These are phyloP conservation scores for Kodamaea fukazawae DNA, from an alignment of 805 yeast species.

Conservation along the genomic window DNA sequence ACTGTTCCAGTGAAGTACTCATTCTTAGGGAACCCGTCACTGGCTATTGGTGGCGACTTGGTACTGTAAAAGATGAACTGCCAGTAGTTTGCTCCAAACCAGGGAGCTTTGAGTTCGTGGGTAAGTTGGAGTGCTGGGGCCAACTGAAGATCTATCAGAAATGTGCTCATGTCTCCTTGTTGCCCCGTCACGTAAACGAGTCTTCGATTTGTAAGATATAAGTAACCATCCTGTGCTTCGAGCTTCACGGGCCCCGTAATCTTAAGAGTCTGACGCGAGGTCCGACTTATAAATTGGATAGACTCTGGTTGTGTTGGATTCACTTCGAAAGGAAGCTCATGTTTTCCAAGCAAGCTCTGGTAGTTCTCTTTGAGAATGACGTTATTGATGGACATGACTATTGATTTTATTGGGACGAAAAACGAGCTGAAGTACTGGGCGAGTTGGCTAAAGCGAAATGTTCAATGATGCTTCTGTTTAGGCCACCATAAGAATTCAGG, in stretches of 20 bases:
- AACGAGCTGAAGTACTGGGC: neutral
- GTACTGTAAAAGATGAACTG: conserved; percentile 39
- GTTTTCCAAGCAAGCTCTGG: conserved; percentile 6
- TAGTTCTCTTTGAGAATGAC: conserved; percentile 18
- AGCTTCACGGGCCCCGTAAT: conserved; percentile 23
- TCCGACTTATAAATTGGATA: conserved; percentile 13
- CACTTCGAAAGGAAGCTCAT: conserved; percentile 18
- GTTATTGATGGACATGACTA: conserved; percentile 29
- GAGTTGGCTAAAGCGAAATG: conserved; percentile 1
- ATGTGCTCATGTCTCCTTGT: conserved; percentile 43
- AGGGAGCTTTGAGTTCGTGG: conserved; percentile 45
- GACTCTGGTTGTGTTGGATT: conserved; percentile 19
- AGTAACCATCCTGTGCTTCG: conserved; percentile 35
- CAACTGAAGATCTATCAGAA: conserved; percentile 32
- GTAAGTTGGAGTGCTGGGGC: conserved; percentile 32
- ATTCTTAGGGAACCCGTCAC: conserved; percentile 40
- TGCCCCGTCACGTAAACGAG: conserved; percentile 37
- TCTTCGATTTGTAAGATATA: conserved; percentile 43
- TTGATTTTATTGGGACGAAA: neutral
- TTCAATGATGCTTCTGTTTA: too few relatives aligned
- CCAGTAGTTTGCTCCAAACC: conserved; percentile 56
- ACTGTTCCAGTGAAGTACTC: conserved; percentile 38
- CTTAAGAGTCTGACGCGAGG: conserved; percentile 29
- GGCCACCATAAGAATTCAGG: too few relatives aligned
- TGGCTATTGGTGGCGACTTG: conserved; percentile 29